Evolutionary conservation across 2,329 filamentous ascomycete species (phyloP).

Genomic region (Diplodia intermedia): DNA sequence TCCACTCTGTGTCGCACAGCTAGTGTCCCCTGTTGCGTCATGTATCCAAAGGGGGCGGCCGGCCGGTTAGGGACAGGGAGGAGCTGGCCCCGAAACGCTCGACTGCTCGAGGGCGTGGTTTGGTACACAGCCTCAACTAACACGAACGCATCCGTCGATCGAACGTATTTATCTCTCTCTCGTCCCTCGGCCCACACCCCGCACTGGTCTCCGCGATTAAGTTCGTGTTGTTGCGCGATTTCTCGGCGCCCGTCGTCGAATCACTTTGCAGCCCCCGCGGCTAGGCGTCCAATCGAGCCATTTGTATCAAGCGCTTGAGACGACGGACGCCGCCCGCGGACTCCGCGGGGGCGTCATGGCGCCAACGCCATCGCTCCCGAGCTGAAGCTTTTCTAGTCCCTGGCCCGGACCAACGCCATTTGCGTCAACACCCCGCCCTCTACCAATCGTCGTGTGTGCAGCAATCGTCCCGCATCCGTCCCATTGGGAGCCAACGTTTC

Average conservation of each 20-base stretch:
- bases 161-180: background rate
- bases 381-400: slow-evolving; percentile 14
- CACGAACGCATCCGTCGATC: background rate
- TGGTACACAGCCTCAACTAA: background rate
- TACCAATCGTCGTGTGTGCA: background rate
- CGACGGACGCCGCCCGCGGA: background rate
- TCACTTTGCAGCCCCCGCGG: background rate
- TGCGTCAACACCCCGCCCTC: background rate
- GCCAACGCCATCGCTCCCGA: slow-evolving; percentile 8
- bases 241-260: slow-evolving; percentile 6
- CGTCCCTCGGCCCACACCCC: background rate
- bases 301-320: background rate
- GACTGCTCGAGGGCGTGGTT: background rate
- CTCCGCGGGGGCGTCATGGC: background rate
- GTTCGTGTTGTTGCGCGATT: slow-evolving; percentile 27
- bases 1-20: background rate
- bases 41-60: background rate
- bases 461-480: background rate
- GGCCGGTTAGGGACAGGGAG: too few species aligned
- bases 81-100: background rate
- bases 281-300: background rate
- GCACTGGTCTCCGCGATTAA: background rate
- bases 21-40: background rate
- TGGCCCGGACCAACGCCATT: background rate
- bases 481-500: background rate